Conservation (phyloP, 1,139 yeast species). For the Blastobotrys malaysiensis region DNA sequence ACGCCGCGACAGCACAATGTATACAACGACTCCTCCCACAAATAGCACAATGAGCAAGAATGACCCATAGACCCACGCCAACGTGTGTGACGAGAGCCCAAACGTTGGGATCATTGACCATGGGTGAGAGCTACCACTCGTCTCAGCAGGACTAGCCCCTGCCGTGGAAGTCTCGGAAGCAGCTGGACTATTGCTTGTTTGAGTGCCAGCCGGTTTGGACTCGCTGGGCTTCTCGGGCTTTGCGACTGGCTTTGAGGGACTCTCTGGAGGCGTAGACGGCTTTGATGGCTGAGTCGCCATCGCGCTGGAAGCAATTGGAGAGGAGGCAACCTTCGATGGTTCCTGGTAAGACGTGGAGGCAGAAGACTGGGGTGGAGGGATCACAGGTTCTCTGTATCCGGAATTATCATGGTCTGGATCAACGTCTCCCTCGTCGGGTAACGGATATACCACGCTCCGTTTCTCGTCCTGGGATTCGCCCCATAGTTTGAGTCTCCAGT, state of each 20-base stretch:
- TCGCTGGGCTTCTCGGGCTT: not conserved
- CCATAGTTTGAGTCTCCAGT: slow-evolving; percentile 77
- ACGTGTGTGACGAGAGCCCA: slow-evolving; percentile 31
- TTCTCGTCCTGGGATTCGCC: slow-evolving; percentile 69
- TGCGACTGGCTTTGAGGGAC: not conserved
- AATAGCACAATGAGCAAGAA: slow-evolving; percentile 29
- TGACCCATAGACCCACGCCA: slow-evolving; percentile 35
- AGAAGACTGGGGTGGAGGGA: not conserved
- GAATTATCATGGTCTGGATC: slow-evolving; percentile 12
- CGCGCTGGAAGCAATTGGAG: slow-evolving; percentile 5
- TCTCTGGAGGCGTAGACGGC: not conserved
- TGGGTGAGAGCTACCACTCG: slow-evolving; percentile 11
- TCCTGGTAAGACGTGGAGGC: slow-evolving; percentile 4
- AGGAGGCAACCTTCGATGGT: slow-evolving; percentile 2
- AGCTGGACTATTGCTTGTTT: not conserved
- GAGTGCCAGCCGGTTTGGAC: not conserved
- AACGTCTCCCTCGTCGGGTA: slow-evolving; percentile 17
- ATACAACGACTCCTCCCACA: slow-evolving; percentile 26
- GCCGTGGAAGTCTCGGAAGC: slow-evolving; percentile 3
- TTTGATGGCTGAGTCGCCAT: not conserved
- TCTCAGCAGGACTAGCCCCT: slow-evolving; percentile 8
- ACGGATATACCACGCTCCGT: slow-evolving; percentile 45
- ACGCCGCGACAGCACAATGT: slow-evolving; percentile 26
- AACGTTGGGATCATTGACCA: slow-evolving; percentile 32
- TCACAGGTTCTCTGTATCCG: slow-evolving; percentile 1